These are phyloP conservation scores for Ceratocystis colombiana DNA, from an alignment of 2,329 filamentous ascomycete species.

Conservation along the genomic window DNA sequence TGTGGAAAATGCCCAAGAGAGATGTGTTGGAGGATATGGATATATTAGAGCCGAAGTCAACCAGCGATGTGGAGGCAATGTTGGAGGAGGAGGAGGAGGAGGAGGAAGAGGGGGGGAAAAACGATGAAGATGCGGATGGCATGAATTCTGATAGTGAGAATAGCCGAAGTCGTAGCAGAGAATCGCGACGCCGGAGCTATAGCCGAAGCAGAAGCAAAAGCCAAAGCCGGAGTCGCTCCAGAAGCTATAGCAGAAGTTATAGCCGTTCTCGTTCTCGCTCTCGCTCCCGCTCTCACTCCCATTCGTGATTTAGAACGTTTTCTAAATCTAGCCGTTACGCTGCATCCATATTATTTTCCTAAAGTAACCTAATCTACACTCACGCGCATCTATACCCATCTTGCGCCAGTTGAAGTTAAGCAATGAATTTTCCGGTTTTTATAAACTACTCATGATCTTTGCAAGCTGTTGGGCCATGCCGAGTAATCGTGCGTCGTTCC, in stretches of 20 bases:
- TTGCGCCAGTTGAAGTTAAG: neutral
- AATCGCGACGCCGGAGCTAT: slow-evolving; percentile 12
- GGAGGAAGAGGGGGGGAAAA: slow-evolving; percentile 30
- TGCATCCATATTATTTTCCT: slow-evolving; percentile 10
- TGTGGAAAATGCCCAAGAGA: slow-evolving; percentile 83
- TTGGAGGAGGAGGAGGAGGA: slow-evolving; percentile 50
- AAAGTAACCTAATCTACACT: slow-evolving; percentile 12
- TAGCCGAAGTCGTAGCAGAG: slow-evolving; percentile 16
- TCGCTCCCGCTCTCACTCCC: neutral
- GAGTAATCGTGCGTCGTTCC: slow-evolving; percentile 58
- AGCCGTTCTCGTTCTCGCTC: slow-evolving; percentile 11
- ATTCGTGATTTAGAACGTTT: neutral
- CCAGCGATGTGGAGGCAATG: slow-evolving; percentile 68
- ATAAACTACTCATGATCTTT: slow-evolving; percentile 28
- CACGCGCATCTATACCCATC: slow-evolving; percentile 7
- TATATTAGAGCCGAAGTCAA: slow-evolving; percentile 67
- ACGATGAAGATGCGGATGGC: slow-evolving; percentile 29
- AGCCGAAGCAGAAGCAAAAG: slow-evolving; percentile 22
- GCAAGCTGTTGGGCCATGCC: slow-evolving; percentile 43
- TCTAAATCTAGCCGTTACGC: neutral
- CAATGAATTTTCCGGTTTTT: neutral
- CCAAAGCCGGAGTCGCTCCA: slow-evolving; percentile 26
- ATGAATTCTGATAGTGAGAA: slow-evolving; percentile 27
- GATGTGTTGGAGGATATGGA: slow-evolving; percentile 82
- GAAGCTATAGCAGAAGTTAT: slow-evolving; percentile 26